Base-by-base conservation (phyloP, 2,329 filamentous ascomycete species). In the Diaporthe destruens region DNA sequence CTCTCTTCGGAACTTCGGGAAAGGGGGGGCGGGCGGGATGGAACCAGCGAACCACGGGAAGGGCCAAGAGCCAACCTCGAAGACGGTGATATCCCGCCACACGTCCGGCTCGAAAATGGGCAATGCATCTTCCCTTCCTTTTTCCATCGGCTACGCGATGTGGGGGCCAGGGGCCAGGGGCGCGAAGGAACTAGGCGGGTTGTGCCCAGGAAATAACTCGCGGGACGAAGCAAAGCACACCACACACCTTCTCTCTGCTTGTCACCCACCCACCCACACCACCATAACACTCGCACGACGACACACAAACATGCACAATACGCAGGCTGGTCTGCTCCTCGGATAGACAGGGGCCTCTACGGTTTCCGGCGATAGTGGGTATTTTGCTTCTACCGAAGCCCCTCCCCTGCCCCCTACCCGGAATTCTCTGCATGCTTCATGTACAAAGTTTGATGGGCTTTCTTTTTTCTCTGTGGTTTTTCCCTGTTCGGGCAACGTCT, bases 301-400 rank as follows among this genome's bases (percentile, higher is more conserved):
- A 25, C 20, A 69, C 55, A 23, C 71, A 63, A 16, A 63, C 36
- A 66, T 34, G 47, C 55, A 54, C 42, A 47, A 42, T 11, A 54
- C 42, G 68, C 69, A 72, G 53, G 61, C 69, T 63, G 72, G 63
- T 65, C 69, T 73, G 69, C 72, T 69, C 39, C 44, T 51, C 66
- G 42, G 54, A 61, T 55, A 63, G 36, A 65, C 32, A 59, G 44
- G 39, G 65, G 36, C 34, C 32, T 34, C 67, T 18, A 53, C 12
- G 61, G 54, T 54, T 34, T 67, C 55, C 25, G 25, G 61, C 34
- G 55, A 57, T 42, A 34, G n/a, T 59, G 44, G 53, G 25, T 47
- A 57, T 51, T 49, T 66, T 71, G 69, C 39, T 34, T 49, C 34
- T 65, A 25, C 54, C 61, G 29, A 29, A 20, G 25, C 44, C 29